Conservation (phyloP, 2,329 filamentous ascomycete genomes). For the Alternaria sp. region DNA sequence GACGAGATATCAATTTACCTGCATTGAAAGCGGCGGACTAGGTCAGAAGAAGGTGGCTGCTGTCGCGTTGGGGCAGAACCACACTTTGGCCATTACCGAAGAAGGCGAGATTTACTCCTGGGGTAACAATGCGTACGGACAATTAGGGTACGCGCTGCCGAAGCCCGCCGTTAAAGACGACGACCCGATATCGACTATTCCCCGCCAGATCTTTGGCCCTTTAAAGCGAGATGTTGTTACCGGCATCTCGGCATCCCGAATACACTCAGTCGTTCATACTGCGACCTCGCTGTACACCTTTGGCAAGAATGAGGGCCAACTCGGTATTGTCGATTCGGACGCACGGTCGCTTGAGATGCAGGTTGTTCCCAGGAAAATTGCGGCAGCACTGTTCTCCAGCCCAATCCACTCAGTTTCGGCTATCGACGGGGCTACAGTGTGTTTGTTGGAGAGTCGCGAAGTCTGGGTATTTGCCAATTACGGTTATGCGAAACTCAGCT, state of each 20-base stretch:
- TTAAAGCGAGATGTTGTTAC: slow-evolving; percentile 84
- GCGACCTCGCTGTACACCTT: slow-evolving; percentile 85
- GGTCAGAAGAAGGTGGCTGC: slow-evolving; percentile 74
- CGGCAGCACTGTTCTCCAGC: slow-evolving; percentile 78
- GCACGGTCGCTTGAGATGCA: slow-evolving; percentile 90
- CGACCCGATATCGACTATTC: slow-evolving; percentile 79
- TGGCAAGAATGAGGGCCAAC: slow-evolving; percentile 92
- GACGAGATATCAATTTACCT: slow-evolving; percentile 84
- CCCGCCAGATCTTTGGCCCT: slow-evolving; percentile 88
- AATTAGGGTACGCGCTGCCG: slow-evolving; percentile 84
- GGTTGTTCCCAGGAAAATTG: slow-evolving; percentile 81
- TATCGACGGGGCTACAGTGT: slow-evolving; percentile 87
- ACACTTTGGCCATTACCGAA: slow-evolving; percentile 84
- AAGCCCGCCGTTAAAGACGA: slow-evolving; percentile 73
- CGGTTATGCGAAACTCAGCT: slow-evolving; percentile 88
- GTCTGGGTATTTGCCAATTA: slow-evolving; percentile 96
- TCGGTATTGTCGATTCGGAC: slow-evolving; percentile 93
- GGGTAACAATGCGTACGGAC: slow-evolving; percentile 85
- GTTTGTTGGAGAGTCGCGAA: slow-evolving; percentile 83
- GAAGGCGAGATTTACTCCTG: slow-evolving; percentile 92
- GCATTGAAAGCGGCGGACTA: slow-evolving; percentile 77
- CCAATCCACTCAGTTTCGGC: slow-evolving; percentile 80
- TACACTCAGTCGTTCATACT: slow-evolving; percentile 91
- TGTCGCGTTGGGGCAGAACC: slow-evolving; percentile 89
- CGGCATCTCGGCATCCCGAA: slow-evolving; percentile 84